Base-by-base conservation (phyloP, 768 basidiomycete species). In the Suillus weaverae region DNA sequence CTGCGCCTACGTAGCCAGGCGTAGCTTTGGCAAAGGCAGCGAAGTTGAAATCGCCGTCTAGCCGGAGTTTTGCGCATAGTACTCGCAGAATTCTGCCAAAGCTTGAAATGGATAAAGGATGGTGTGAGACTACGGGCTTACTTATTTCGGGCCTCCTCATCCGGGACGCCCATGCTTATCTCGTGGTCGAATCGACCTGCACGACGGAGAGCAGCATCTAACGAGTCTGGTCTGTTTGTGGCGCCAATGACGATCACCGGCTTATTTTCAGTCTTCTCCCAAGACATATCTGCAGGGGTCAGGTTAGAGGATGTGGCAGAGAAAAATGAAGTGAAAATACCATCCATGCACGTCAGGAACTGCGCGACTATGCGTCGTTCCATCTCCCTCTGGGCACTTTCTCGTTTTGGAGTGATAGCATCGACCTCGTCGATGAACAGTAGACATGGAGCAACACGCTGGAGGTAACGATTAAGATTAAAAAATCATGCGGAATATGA, bases 341-440 rank as follows among this genome's bases (percentile, higher is more conserved):
- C 97, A 75, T 99, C 97, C 94, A 99, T 97, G 80, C 97, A 98
- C 0, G 97, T 99, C 62, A 99, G 77, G 68, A 99, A 92, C 74
- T 99, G 97, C 0, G 97, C 97, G 11, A 99, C 97, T 60, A 99
- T 99, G 14, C 97, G 85, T 53, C 96, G 80, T 72, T 99, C 97
- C 97, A 98, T 99, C 78, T 99, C 97, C 63, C 97, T 83, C 72
- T 99, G 97, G 0, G 97, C 97, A 70, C 92, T 98, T 78, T 99
- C 97, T 65, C 97, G 82, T 79, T 99, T 99, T 0, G 95, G 95
- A 0, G 96, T 98, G 67, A 99, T 96, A 8, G 96, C 94, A 71
- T 99, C 96, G 22, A 99, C 97, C 74, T 99, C 97, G 74, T 99
- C 97, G 51, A 99, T 93, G 79, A 99, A 99, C 10, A 99, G 77